Evolutionary conservation across 2,329 filamentous ascomycete species (phyloP).

Genomic region (Akanthomyces uredinophilus): DNA sequence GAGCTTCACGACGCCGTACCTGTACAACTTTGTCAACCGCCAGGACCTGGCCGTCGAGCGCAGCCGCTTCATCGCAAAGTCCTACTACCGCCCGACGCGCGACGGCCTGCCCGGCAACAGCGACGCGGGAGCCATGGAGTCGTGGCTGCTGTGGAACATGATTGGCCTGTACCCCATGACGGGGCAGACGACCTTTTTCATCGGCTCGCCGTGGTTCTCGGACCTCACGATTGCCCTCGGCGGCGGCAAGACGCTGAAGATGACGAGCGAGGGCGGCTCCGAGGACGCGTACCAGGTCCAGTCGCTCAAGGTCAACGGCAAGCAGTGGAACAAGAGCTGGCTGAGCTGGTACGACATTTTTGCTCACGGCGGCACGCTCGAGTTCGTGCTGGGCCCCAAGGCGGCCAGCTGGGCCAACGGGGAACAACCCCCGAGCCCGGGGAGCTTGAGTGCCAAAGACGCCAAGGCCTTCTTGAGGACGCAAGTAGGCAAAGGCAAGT

Average conservation of each 20-base stretch:
- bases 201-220: conserved; percentile 59
- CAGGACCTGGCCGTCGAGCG: conserved; percentile 57
- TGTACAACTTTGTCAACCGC: conserved; percentile 62
- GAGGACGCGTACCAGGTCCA: conserved; percentile 57
- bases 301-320: conserved; percentile 59
- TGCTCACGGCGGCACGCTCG: conserved; percentile 54
- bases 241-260: conserved; percentile 45
- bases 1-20: conserved; percentile 60
- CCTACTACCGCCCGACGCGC: conserved; percentile 51
- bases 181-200: conserved; percentile 62
- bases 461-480: conserved; percentile 16
- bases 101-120: conserved; percentile 63
- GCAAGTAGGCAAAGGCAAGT: neutral
- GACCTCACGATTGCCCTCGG: conserved; percentile 56
- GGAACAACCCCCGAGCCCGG: conserved; percentile 56
- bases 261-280: conserved; percentile 48
- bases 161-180: conserved; percentile 64
- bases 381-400: conserved; percentile 56
- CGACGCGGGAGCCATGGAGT: conserved; percentile 69
- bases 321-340: conserved; percentile 59
- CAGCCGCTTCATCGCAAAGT: conserved; percentile 53
- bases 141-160: conserved; percentile 64
- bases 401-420: conserved; percentile 54
- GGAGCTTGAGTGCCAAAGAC: conserved; percentile 23
- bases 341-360: conserved; percentile 63